These are phyloP conservation scores for Aspergillus bertholletiae DNA, from an alignment of 495 filamentous ascomycete species.

Conservation along the genomic window DNA sequence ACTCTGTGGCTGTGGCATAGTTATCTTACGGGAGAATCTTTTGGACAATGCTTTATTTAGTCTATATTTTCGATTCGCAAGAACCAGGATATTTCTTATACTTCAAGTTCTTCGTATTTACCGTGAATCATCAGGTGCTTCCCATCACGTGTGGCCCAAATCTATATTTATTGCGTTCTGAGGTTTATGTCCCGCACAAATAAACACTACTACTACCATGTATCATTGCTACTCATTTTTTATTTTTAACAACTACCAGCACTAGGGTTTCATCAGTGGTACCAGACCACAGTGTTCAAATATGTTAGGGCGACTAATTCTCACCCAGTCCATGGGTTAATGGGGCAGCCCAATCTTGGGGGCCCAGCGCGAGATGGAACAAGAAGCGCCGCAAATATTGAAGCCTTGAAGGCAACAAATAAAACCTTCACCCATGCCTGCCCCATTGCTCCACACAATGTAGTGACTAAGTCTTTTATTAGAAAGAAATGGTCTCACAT, in stretches of 20 bases:
- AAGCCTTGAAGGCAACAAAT: conserved; percentile 5
- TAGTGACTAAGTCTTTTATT: conserved; percentile 2
- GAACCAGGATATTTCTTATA: no score
- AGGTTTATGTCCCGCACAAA: no score
- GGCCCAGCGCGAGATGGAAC: conserved; percentile 10
- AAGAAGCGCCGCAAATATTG: conserved; percentile 3
- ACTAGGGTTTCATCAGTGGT: neutral
- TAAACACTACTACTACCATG: no score
- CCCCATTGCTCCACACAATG: neutral
- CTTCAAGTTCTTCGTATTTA: no score
- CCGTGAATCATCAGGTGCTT: no score
- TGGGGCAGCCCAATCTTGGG: neutral
- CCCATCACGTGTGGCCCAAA: no score
- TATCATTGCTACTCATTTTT: neutral
- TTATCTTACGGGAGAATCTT: no score
- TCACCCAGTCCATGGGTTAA: neutral
- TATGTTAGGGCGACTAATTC: neutral
- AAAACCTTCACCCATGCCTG: neutral
- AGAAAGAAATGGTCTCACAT: neutral
- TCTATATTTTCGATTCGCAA: no score
- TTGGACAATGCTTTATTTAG: no score
- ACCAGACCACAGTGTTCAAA: neutral
- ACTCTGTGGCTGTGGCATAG: no score
- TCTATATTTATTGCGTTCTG: no score
- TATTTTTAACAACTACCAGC: neutral